Evolutionary conservation across 2,329 filamentous ascomycete genomes (phyloP), one percentile per base, ranked within the genome.

Genomic region (Phialemoniopsis sp.): DNA sequence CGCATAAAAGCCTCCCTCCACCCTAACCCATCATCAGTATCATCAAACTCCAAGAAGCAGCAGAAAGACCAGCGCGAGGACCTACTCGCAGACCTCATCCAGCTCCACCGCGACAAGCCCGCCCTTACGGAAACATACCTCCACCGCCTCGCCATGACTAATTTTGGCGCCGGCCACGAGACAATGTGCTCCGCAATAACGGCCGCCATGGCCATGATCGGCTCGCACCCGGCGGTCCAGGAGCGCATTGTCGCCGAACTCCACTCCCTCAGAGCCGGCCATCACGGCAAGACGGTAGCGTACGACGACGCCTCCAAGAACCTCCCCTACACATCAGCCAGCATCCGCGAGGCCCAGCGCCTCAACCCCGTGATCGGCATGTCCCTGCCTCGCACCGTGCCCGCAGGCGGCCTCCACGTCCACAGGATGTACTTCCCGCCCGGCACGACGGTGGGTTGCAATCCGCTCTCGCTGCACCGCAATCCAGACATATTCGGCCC

Each of bases 121-220:
- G 64, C 64, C 6, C 76, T 77, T 42, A 68, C 51, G 1, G 64
- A 70, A 18, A 53, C 48, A 0, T 76, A 76, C 38, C 60, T 77
- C 9, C 65, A 67, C 3, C 68, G 72, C 19, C 70, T 76, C 60
- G 70, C 69, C 3, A 59, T 74, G 3, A 76, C 73, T 3, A 77
- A 77, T 45, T 76, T 77, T 46, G 73, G 73, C 10, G 73, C 73
- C 2, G 73, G 73, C 0, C 73, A 77, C 42, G 73, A 77, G 47
- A 77, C 73, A 1, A 63, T 75, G 58, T 70, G 70, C 10, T 72
- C 72, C 1, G 72, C 73, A 0, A 49, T 77, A 7, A 76, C 72
- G 1, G 67, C 73, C 4, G 57, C 64, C 16, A 50, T 78, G 34
- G 57, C 68, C 34, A 65, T 73, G 60, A 58, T 78, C 17, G 70